These are phyloP conservation scores for Penstemon davidsonii DNA, from an alignment of 257 asterid genomes.

Conservation along the genomic window DNA sequence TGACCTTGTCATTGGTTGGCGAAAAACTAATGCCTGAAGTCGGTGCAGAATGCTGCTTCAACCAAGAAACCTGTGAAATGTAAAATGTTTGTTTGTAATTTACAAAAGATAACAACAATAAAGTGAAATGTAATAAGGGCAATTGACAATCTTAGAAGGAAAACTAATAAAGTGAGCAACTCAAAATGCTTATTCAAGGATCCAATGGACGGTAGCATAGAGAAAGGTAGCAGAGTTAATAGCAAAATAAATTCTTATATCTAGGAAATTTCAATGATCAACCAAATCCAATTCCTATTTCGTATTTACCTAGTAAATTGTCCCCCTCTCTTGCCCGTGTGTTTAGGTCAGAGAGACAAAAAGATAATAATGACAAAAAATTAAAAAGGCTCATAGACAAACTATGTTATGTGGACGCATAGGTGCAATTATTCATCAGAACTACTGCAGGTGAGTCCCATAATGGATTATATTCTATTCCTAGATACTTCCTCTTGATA, in stretches of 20 bases:
- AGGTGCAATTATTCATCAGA: not conserved
- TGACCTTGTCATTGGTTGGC: constrained; percentile 95
- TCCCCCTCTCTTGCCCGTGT: too few relatives aligned
- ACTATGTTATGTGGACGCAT: not conserved
- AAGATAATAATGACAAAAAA: not conserved
- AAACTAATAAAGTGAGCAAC: constrained; percentile 18
- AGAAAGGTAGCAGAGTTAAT: not conserved
- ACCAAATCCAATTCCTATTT: too few relatives aligned
- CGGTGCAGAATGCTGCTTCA: constrained; percentile 97
- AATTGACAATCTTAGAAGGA: constrained; percentile 11
- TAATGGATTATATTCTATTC: not conserved
- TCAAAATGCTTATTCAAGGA: constrained; percentile 13
- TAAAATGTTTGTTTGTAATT: constrained; percentile 23
- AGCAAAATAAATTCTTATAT: not conserved
- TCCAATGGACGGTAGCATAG: not conserved
- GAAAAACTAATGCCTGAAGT: constrained; percentile 92
- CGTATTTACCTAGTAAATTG: too few relatives aligned
- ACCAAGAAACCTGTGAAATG: constrained; percentile 79
- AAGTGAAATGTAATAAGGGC: constrained; percentile 1
- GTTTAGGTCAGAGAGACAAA: not conserved
- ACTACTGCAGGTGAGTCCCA: not conserved
- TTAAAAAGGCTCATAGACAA: not conserved
- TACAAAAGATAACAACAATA: not conserved
- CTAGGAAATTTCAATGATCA: not conserved
- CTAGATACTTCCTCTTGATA: constrained; percentile 9